Conservation (phyloP, 1,139 yeast genomes). For the Lizanozyma gosingica region DNA sequence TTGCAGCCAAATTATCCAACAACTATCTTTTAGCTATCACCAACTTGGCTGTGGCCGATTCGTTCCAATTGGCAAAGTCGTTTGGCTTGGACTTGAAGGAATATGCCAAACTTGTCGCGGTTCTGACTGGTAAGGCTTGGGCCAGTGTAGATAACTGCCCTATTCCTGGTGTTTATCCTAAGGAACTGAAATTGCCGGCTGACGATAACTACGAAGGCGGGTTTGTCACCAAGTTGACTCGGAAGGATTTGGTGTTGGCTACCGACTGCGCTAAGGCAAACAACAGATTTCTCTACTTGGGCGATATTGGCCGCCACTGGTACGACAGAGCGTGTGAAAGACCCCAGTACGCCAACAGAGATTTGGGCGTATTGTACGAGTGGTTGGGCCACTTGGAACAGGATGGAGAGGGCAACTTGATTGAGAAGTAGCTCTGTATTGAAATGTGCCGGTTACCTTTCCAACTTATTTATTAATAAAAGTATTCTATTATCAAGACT, state of each 20-base stretch:
- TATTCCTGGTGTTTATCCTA: slow-evolving; percentile 42
- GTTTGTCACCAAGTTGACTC: slow-evolving; percentile 45
- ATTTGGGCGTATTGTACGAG: slow-evolving; percentile 38
- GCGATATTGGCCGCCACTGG: slow-evolving; percentile 34
- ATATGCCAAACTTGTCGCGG: slow-evolving; percentile 45
- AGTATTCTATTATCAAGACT: no score
- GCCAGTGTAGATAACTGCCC: slow-evolving; percentile 55
- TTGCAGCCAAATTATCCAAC: slow-evolving; percentile 52
- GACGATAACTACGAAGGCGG: slow-evolving; percentile 45
- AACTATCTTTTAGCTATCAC: slow-evolving; percentile 51
- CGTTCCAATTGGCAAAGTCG: slow-evolving; percentile 48
- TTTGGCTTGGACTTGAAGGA: slow-evolving; percentile 42
- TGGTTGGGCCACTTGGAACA: slow-evolving; percentile 29
- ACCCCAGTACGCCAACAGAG: slow-evolving; percentile 32
- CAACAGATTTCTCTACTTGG: slow-evolving; percentile 30
- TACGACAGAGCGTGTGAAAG: slow-evolving; percentile 39
- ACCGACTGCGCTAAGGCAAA: slow-evolving; percentile 35
- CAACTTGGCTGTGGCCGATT: slow-evolving; percentile 53
- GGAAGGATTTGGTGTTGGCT: slow-evolving; percentile 51
- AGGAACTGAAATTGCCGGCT: slow-evolving; percentile 34
- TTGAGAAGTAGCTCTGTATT: slow-evolving; percentile 6
- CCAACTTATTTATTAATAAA: no score
- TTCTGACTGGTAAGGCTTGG: slow-evolving; percentile 56
- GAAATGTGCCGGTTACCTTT: neutral
- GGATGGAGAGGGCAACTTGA: slow-evolving; percentile 9